A percentile compares a stretch with the other conserved stretches of the same genome.
Evolutionary conservation across 768 basidiomycete species (phyloP).

Genomic region (Auricularia heimuer): DNA sequence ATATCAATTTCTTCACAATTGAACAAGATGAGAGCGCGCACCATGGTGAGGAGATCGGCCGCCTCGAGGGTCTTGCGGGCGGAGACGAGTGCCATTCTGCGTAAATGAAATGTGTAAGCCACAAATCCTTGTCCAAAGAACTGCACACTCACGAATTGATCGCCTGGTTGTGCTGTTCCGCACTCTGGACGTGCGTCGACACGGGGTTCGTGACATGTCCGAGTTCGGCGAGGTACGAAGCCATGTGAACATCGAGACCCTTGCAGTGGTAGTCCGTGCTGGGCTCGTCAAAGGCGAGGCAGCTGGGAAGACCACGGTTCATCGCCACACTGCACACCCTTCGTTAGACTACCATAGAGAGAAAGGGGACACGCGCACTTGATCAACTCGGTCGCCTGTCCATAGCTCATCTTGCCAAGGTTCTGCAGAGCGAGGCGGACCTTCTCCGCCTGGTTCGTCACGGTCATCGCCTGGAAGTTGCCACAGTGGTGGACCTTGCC

Average conservation of each 20-base stretch:
- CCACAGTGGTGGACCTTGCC: conserved; percentile 8
- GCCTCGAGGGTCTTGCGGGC: conserved; percentile 20
- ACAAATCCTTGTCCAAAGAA: neutral
- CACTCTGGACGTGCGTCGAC: conserved; percentile 17
- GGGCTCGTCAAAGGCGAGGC: conserved; percentile 7
- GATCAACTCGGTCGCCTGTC: conserved; percentile 20
- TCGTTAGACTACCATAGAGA: too few relatives aligned
- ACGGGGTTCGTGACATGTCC: conserved; percentile 21
- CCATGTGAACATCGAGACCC: conserved; percentile 19
- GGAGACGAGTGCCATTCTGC: conserved; percentile 18
- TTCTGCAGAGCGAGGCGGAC: conserved; percentile 16
- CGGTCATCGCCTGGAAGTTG: conserved; percentile 17
- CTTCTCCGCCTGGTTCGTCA: conserved; percentile 19
- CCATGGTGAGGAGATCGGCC: conserved; percentile 17
- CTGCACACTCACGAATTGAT: conserved; percentile 11
- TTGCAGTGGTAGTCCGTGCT: conserved; percentile 20
- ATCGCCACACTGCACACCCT: conserved; percentile 1
- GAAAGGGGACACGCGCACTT: conserved; percentile 1
- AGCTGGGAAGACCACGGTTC: conserved; percentile 21
- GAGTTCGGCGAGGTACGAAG: conserved; percentile 16
- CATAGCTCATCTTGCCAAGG: conserved; percentile 16
- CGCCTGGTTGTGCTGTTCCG: conserved; percentile 23
- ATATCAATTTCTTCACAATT: neutral
- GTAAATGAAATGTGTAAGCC: neutral
- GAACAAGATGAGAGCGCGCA: conserved; percentile 1